phyloP scores from a whole-genome alignment of 2,329 filamentous ascomycete species.

The Clarireedia paspali region DNA sequence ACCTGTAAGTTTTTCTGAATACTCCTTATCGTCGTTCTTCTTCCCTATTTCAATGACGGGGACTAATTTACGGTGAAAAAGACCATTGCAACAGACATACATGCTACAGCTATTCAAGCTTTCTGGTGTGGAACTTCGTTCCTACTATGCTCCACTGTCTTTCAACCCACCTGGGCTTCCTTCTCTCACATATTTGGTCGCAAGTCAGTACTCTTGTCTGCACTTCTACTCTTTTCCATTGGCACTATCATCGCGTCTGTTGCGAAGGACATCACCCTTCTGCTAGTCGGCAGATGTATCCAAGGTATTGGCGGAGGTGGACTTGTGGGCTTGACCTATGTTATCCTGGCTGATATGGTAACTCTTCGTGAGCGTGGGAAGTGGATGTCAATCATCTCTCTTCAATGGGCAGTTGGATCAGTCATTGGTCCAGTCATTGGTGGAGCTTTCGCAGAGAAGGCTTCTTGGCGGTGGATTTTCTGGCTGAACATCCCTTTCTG shows the following conservation, averaged over 20 bases:
- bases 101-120: conserved; percentile 47
- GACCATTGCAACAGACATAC: conserved; percentile 48
- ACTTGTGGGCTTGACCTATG: conserved; percentile 37
- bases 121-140: conserved; percentile 64
- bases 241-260: conserved; percentile 29
- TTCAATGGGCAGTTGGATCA: conserved; percentile 24
- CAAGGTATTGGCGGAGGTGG: conserved; percentile 45
- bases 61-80: not conserved
- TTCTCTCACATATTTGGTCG: conserved; percentile 22
- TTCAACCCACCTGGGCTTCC: conserved; percentile 38
- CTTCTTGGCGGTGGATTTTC: conserved; percentile 26
- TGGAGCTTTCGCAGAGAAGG: conserved; percentile 34
- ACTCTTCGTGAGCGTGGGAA: conserved; percentile 34
- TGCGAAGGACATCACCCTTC: conserved; percentile 20
- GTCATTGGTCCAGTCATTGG: conserved; percentile 32
- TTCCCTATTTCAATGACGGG: not conserved
- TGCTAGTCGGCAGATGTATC: conserved; percentile 32
- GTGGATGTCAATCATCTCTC: conserved; percentile 25
- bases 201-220: conserved; percentile 17
- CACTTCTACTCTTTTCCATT: conserved; percentile 18
- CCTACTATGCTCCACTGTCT: conserved; percentile 54
- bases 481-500: conserved; percentile 24
- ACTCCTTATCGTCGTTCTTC: not conserved
- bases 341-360: conserved; percentile 39
- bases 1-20: conserved; percentile 14